Conservation (phyloP, 352 stramenopile genomes). For the Pythium scleroteichum region DNA sequence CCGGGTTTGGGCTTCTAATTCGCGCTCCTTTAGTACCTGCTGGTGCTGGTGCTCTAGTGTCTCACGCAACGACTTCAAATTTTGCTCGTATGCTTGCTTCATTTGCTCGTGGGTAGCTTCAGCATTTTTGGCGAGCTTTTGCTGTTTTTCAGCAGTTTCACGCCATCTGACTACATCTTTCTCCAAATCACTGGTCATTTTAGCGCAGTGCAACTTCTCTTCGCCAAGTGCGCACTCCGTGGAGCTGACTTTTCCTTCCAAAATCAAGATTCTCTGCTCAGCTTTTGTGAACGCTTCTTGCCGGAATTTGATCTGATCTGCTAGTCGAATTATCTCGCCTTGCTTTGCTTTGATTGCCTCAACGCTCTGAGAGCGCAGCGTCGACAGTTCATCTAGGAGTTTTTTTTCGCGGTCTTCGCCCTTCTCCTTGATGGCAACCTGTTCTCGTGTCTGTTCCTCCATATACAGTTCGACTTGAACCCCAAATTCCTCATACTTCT, state of each 20-base stretch:
- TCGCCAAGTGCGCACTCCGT: slow-evolving; percentile 43
- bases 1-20: slow-evolving; percentile 53
- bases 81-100: slow-evolving; percentile 53
- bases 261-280: slow-evolving; percentile 45
- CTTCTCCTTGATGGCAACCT: slow-evolving; percentile 4
- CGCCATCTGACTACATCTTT: slow-evolving; percentile 56
- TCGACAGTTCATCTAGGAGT: slow-evolving; percentile 40
- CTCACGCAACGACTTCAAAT: slow-evolving; percentile 49
- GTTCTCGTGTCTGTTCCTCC: slow-evolving; percentile 53
- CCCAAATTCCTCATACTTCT: slow-evolving; percentile 76
- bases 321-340: slow-evolving; percentile 42
- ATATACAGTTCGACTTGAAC: slow-evolving; percentile 74
- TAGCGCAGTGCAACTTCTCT: slow-evolving; percentile 43
- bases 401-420: slow-evolving; percentile 40
- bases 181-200: slow-evolving; percentile 43
- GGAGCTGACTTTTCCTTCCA: slow-evolving; percentile 39
- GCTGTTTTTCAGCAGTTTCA: slow-evolving; percentile 49
- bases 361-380: slow-evolving; percentile 34
- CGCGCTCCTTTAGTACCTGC: slow-evolving; percentile 53
- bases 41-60: slow-evolving; percentile 47
- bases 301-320: slow-evolving; percentile 59
- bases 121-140: slow-evolving; percentile 34
- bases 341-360: slow-evolving; percentile 59
- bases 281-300: slow-evolving; percentile 53
- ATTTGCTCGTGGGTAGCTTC: slow-evolving; percentile 35